Conservation (phyloP, 225 moss, liverwort and hornwort species). For the Anthoceros angustus region DNA sequence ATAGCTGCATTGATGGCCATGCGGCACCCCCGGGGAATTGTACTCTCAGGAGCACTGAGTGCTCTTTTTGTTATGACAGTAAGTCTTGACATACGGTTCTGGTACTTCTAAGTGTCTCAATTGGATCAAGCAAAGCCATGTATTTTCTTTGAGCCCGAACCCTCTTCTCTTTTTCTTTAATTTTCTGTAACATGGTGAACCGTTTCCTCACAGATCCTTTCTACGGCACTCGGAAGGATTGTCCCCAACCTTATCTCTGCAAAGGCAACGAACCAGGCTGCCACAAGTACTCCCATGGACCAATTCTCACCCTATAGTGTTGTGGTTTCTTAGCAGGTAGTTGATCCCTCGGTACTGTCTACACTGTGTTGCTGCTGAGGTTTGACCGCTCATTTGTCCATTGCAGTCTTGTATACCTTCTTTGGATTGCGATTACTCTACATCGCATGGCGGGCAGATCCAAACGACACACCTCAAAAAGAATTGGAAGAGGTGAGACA, state of each 20-base stretch:
- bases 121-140: background rate
- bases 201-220: slow-evolving; percentile 40
- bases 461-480: slow-evolving; percentile 72
- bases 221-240: slow-evolving; percentile 90
- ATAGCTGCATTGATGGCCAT: slow-evolving; percentile 99
- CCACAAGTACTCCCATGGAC: slow-evolving; percentile 40
- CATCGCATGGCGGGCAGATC: slow-evolving; percentile 77
- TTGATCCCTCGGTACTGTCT: background rate
- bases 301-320: background rate
- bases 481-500: slow-evolving; percentile 81
- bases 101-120: background rate
- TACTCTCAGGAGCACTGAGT: slow-evolving; percentile 86
- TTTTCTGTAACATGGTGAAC: background rate
- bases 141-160: background rate
- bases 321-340: slow-evolving; percentile 4
- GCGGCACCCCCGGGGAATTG: slow-evolving; percentile 91
- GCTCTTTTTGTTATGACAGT: slow-evolving; percentile 97
- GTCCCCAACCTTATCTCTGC: slow-evolving; percentile 87
- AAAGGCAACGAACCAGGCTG: slow-evolving; percentile 75
- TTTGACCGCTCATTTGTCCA: background rate
- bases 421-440: slow-evolving; percentile 84
- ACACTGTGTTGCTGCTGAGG: no score
- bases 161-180: background rate
- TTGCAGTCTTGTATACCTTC: slow-evolving; percentile 82
- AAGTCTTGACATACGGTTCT: slow-evolving; percentile 15